phyloP scores from a whole-genome alignment of 1,284 basidiomycete species.

The Grifola frondosa region DNA sequence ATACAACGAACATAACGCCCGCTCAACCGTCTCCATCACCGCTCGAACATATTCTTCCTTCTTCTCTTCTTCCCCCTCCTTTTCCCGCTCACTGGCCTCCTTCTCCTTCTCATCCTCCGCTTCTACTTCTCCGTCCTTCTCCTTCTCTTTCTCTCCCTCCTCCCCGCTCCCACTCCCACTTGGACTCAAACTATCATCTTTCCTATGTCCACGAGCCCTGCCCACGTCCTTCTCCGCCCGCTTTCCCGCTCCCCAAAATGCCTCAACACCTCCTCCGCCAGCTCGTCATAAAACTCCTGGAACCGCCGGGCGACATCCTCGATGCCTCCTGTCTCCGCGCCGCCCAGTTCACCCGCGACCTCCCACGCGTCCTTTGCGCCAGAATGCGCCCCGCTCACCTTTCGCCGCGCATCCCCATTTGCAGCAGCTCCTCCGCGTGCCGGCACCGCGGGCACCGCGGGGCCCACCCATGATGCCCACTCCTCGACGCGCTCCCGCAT shows the following conservation, averaged over 20 bases:
- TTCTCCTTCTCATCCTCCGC: slow-evolving; percentile 33
- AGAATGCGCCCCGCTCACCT: slow-evolving; percentile 42
- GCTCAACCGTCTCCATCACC: slow-evolving; percentile 72
- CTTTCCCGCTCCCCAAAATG: slow-evolving; percentile 23
- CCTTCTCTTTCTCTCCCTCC: slow-evolving; percentile 25
- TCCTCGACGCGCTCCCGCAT: slow-evolving; percentile 62
- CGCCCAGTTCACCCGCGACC: slow-evolving; percentile 30
- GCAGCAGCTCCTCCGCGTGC: slow-evolving; percentile 5
- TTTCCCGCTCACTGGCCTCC: slow-evolving; percentile 26
- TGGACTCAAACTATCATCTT: too few relatives aligned
- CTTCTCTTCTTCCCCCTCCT: slow-evolving; percentile 27
- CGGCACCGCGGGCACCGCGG: slow-evolving; percentile 13
- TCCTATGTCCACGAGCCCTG: slow-evolving; percentile 23
- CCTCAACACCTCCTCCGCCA: slow-evolving; percentile 52
- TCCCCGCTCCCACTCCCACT: slow-evolving; percentile 22
- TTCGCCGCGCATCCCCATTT: slow-evolving; percentile 3
- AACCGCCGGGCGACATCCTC: slow-evolving; percentile 59
- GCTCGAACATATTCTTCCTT: slow-evolving; percentile 48
- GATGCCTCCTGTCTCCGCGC: slow-evolving; percentile 15
- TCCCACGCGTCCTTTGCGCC: slow-evolving; percentile 44
- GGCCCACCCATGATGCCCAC: slow-evolving; percentile 40
- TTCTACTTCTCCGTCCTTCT: slow-evolving; percentile 26
- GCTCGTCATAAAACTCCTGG: slow-evolving; percentile 71
- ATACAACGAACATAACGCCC: slow-evolving; percentile 64
- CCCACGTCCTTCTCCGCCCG: slow-evolving; percentile 18